Conservation (phyloP, 306 rosid species). For the Vachellia pachyceras region DNA sequence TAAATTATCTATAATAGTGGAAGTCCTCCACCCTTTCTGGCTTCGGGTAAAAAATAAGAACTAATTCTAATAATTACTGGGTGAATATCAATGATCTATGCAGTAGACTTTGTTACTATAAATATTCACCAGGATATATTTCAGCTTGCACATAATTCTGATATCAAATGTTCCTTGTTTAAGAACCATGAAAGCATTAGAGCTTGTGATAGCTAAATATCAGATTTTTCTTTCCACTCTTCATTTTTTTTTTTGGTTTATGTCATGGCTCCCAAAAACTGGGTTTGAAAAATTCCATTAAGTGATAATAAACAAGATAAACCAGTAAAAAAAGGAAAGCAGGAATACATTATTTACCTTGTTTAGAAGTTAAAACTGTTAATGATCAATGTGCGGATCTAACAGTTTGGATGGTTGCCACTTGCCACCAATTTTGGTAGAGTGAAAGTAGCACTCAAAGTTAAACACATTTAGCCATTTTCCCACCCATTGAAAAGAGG, state of each 20-base stretch:
- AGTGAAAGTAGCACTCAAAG: not conserved
- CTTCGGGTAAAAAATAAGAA: not conserved
- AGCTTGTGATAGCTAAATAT: not conserved
- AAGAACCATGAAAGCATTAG: not conserved
- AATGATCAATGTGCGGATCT: not conserved
- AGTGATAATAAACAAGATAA: not conserved
- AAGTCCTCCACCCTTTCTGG: not conserved
- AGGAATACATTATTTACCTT: not conserved
- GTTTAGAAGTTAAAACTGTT: not conserved
- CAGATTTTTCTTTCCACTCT: not conserved
- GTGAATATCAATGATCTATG: not conserved
- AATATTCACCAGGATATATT: not conserved
- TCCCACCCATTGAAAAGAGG: not conserved
- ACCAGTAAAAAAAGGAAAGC: not conserved
- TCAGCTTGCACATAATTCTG: not conserved
- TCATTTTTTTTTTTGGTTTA: too few relatives aligned
- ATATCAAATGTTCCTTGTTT: not conserved
- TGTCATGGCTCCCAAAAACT: not conserved
- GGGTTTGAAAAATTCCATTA: not conserved
- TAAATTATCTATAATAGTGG: not conserved
- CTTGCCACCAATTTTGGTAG: not conserved
- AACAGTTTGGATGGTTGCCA: not conserved
- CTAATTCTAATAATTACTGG: not conserved
- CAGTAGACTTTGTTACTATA: not conserved
- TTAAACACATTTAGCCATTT: not conserved